Percentiles rank a stretch among this genome's conserved stretches.
Evolutionary conservation across 441 rosid species (phyloP).

Genomic region (Mallotus japonicus): DNA sequence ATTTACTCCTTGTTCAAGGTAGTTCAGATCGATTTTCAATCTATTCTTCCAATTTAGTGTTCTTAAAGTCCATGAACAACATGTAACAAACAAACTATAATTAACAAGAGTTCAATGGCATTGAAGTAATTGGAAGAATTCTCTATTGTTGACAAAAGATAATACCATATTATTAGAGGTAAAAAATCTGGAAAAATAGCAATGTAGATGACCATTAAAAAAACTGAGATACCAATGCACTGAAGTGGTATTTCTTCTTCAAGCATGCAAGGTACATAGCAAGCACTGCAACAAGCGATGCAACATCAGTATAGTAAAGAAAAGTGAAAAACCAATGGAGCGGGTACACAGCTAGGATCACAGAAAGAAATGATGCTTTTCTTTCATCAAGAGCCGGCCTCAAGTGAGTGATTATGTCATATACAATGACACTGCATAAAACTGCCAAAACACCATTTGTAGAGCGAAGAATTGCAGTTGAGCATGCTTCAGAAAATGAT

Average conservation of each 20-base stretch:
- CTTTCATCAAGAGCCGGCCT: constrained; percentile 58
- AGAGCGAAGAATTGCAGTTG: constrained; percentile 58
- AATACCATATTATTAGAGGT: neutral
- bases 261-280: constrained; percentile 85
- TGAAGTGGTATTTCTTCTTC: constrained; percentile 62
- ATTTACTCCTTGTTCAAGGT: neutral
- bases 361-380: constrained; percentile 54
- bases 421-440: constrained; percentile 62
- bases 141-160: neutral
- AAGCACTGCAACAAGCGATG: constrained; percentile 75
- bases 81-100: neutral
- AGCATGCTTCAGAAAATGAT: constrained; percentile 55
- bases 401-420: constrained; percentile 59
- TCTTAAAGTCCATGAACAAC: neutral
- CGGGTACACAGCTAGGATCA: constrained; percentile 69
- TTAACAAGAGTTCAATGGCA: neutral
- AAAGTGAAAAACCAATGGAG: constrained; percentile 95
- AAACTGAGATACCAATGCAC: constrained; percentile 62
- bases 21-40: neutral
- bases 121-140: neutral
- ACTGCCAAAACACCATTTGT: constrained; percentile 66
- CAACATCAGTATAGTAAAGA: constrained; percentile 94
- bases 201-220: neutral
- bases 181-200: constrained; percentile 13
- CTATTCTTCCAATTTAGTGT: neutral